Base-by-base conservation (phyloP, 768 basidiomycete species). In the Baorangia bicolor region DNA sequence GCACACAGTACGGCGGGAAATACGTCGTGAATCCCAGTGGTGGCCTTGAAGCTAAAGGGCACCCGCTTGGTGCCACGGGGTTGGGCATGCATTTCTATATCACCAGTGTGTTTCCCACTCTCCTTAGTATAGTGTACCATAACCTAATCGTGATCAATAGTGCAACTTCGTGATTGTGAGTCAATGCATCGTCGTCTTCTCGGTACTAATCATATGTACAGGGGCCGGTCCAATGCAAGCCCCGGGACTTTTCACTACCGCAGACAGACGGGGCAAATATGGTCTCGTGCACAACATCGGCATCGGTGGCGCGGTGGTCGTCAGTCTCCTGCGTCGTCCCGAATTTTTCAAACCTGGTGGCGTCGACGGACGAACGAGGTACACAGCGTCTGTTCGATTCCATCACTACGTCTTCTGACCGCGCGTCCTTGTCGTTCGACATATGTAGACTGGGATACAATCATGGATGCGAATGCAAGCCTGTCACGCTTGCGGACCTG, bases 41-140 rank as follows among this genome's bases (percentile, higher is more conserved):
- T 25, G 92, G 92, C 0, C 78, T 94, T 16, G 89, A 94, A 66
- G 88, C 90, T n/a, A 94, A 92, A 66, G 92, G 92, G 3, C 90
- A 93, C 65, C 91, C 92, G 3, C 78, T 92, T 20, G 90, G 90
- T 37, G 89, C 90, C 1, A 91, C 88, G 18, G 90, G 90, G 2
- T 73, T 92, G 14, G 90, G 87, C 27, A 92, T 92, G 90, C 90
- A 92, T 67, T 91, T 91, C 71, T 92, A 90, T 64, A 88, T 92
- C 58, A 81, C 85, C 63, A 90, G 88, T 88, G 64, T 40, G 85
- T 70, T 18, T 30, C 47, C 28, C 12, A 3, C 5, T 16, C 47
- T 42, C 21, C 20, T 42, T 8, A 14, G 23, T 28, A 25, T 28
- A 46, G 18, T 23, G 4, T 51, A 34, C 21, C 25, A 56, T 42